Evolutionary conservation across 768 basidiomycete species (phyloP), one percentile per base, ranked within the genome.

Genomic region (Suillus subalutaceus): DNA sequence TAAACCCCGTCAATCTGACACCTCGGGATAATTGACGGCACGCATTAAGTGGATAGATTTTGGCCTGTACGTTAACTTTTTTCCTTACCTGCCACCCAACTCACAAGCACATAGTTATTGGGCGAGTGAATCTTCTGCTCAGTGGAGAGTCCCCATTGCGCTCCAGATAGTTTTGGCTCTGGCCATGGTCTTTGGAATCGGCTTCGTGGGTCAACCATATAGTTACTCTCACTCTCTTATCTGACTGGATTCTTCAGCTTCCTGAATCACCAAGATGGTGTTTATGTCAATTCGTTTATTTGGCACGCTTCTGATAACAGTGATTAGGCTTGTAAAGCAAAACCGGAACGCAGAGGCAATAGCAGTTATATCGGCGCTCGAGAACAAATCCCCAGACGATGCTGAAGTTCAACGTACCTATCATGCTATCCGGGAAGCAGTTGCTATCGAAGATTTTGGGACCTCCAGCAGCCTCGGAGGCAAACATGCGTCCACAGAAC

Each of bases 121-220:
- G 84, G 79, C 79, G 7, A 78, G 77, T 48, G 78, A 72, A 10
- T 84, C 84, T 6, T 84, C 85, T 32, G 83, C 84, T 0, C 85
- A 87, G 72, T 90, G 88, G 88, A 79, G 88, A 67, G 84, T 86
- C 16, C 88, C 88, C 5, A 83, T 89, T 20, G 86, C 87, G 1
- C 71, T 89, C 23, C 88, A 90, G 68, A 86, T 87, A 52, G 40
- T 85, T 30, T 80, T 89, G 30, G 85, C 87, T 0, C 62, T 88
- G 10, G 73, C 86, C 46, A 85, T 88, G 83, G 77, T 87, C 55
- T 69, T 77, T 65, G 80, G 81, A 16, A 82, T 86, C 18, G 74
- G 76, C 59, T 85, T 83, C 70, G 86, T 85, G 70, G 66, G 86
- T 81, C 62, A 15, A 26, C 23, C n/a, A 20, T 50, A 43, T 37